Evolutionary conservation across 139 green algal genomes (phyloP).

Genomic region (Haematococcus lacustris): DNA sequence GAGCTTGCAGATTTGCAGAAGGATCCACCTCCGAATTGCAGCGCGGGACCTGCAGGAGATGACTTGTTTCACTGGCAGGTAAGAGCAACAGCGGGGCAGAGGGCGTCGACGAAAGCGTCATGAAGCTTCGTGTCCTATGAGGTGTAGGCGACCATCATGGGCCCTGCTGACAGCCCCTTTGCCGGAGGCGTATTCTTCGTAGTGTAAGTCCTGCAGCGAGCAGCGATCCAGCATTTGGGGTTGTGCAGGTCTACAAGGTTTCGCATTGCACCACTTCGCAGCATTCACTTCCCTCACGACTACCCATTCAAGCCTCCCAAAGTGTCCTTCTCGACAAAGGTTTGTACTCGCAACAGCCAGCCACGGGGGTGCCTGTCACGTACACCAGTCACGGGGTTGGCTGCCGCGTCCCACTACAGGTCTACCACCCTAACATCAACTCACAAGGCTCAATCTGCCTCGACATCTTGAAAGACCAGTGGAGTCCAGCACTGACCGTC

Average conservation of each 20-base stretch:
- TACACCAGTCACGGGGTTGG: no score
- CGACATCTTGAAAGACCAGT: conserved; percentile 98
- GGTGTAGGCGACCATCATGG: conserved; percentile 19
- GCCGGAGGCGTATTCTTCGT: conserved; percentile 93
- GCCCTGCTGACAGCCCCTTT: conserved; percentile 83
- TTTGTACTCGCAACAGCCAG: background rate
- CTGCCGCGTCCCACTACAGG: no score
- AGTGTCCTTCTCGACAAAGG: conserved; percentile 92
- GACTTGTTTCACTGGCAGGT: no score
- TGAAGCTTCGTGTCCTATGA: background rate
- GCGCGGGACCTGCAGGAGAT: no score
- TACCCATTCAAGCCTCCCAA: conserved; percentile 91
- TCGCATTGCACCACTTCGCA: background rate
- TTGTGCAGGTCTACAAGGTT: background rate
- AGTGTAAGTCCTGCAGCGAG: conserved; percentile 14
- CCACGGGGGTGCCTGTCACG: no score
- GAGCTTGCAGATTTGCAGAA: no score
- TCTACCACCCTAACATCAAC: conserved; percentile 99
- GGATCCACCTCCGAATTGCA: no score
- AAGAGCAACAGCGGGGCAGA: no score
- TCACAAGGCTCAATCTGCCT: conserved; percentile 94
- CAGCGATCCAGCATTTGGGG: background rate
- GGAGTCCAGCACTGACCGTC: conserved; percentile 94
- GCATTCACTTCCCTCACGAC: conserved; percentile 85
- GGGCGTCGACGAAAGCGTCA: no score